Conservation (phyloP, 2,329 filamentous ascomycete genomes). For the Neoarthrinium moseri region DNA sequence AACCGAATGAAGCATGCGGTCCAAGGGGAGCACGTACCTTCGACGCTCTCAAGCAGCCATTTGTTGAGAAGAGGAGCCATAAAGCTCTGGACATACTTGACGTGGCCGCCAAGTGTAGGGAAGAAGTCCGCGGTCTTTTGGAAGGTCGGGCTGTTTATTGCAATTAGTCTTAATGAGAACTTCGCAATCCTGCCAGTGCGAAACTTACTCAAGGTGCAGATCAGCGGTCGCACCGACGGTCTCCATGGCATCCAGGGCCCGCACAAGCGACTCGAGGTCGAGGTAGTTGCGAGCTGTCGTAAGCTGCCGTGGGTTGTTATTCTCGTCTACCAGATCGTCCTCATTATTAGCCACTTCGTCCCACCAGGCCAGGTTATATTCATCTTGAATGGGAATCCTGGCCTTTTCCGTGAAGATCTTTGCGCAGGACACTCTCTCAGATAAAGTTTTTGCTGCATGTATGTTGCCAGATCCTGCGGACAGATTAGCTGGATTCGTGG, state of each 20-base stretch:
- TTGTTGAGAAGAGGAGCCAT: constrained; percentile 62
- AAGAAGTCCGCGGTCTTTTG: constrained; percentile 46
- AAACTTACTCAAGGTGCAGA: constrained; percentile 49
- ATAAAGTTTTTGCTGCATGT: constrained; percentile 53
- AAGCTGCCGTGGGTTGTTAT: constrained; percentile 39
- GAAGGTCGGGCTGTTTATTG: constrained; percentile 27
- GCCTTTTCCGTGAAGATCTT: constrained; percentile 42
- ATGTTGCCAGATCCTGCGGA: constrained; percentile 47
- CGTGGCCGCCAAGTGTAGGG: constrained; percentile 49
- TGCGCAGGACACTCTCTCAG: constrained; percentile 48
- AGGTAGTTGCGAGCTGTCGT: constrained; percentile 59
- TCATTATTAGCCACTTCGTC: constrained; percentile 20
- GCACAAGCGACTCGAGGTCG: constrained; percentile 67
- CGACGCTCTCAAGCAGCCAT: constrained; percentile 58
- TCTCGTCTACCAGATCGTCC: constrained; percentile 27
- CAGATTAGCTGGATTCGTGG: background rate
- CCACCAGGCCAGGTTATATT: constrained; percentile 30
- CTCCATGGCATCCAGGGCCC: constrained; percentile 66
- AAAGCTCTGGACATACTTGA: constrained; percentile 53
- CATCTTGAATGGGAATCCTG: constrained; percentile 29
- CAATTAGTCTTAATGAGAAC: too few species aligned
- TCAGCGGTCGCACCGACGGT: constrained; percentile 59
- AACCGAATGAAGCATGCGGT: constrained; percentile 13
- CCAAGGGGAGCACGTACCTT: constrained; percentile 45
- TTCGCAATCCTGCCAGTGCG: too few species aligned